Conservation (phyloP, 805 yeast genomes). For the Candida nonsorbophila region DNA sequence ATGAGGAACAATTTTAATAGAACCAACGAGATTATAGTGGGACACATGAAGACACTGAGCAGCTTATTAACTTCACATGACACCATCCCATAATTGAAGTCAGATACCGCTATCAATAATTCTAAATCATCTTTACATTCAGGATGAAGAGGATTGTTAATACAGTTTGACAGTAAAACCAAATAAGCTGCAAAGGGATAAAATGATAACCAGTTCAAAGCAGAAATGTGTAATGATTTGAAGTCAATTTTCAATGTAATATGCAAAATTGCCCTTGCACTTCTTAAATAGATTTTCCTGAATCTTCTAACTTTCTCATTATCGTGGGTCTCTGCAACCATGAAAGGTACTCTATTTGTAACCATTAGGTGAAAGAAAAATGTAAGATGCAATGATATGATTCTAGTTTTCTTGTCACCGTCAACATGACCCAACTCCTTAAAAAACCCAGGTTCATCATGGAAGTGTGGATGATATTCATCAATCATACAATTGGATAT, state of each 20-base stretch:
- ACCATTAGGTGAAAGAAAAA: slow-evolving; percentile 22
- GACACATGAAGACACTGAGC: too few relatives aligned
- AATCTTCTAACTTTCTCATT: slow-evolving; percentile 12
- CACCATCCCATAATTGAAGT: too few relatives aligned
- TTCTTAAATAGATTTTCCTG: slow-evolving; percentile 21
- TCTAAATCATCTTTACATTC: slow-evolving; percentile 17
- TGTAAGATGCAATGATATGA: slow-evolving; percentile 12
- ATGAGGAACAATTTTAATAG: too few relatives aligned
- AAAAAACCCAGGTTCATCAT: slow-evolving; percentile 26
- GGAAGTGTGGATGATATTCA: slow-evolving; percentile 22
- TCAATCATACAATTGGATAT: slow-evolving; percentile 11
- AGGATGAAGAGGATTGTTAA: slow-evolving; percentile 15
- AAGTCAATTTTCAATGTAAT: slow-evolving; percentile 12
- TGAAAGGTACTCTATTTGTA: slow-evolving; percentile 27
- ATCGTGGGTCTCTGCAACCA: slow-evolving; percentile 9
- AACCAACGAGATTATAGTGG: too few relatives aligned
- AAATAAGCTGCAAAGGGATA: slow-evolving; percentile 24
- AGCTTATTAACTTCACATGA: too few relatives aligned
- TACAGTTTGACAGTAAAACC: slow-evolving; percentile 18
- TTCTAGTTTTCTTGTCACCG: not conserved
- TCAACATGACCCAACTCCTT: too few relatives aligned
- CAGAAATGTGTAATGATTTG: slow-evolving; percentile 8
- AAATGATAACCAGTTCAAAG: slow-evolving; percentile 14
- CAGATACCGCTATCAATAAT: slow-evolving; percentile 13
- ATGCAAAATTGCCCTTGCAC: slow-evolving; percentile 25